phyloP scores from a whole-genome alignment of 2,329 filamentous ascomycete genomes.

The Beauveria varroae region DNA sequence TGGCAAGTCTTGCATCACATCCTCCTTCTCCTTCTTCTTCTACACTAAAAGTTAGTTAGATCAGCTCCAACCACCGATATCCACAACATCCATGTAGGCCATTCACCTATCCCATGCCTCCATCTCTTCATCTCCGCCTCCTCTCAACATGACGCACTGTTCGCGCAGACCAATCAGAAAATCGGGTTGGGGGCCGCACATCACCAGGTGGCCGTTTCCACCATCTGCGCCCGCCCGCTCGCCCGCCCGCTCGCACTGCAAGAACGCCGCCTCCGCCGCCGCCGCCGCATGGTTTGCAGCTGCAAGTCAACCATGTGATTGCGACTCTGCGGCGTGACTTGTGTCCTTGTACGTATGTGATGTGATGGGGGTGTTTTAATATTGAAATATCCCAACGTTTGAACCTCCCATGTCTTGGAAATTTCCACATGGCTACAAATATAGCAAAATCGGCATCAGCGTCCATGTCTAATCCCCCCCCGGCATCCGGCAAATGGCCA shows the following conservation, averaged over 20 bases:
- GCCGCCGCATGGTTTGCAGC: neutral
- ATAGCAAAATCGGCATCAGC: neutral
- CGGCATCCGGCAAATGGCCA: neutral
- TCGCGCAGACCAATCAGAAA: neutral
- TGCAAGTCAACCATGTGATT: constrained; percentile 3
- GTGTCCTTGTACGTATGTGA: neutral
- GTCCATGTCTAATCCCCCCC: too few relatives aligned
- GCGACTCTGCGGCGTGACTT: neutral
- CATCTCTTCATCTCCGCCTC: too few relatives aligned
- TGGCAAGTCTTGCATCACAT: too few relatives aligned
- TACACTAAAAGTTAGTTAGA: too few relatives aligned
- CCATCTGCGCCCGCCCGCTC: neutral
- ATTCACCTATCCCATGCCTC: too few relatives aligned
- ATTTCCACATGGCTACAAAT: neutral
- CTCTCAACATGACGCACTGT: too few relatives aligned
- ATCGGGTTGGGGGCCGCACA: constrained; percentile 2
- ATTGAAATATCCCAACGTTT: neutral
- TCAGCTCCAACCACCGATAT: too few relatives aligned
- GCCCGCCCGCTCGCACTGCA: neutral
- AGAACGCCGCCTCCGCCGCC: neutral
- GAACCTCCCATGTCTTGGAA: neutral
- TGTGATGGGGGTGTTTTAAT: neutral
- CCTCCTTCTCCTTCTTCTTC: too few relatives aligned
- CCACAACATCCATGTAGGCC: too few relatives aligned
- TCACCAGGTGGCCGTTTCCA: neutral